Conservation (phyloP, 129 eudicot species). For the Helianthus tuberosus region DNA sequence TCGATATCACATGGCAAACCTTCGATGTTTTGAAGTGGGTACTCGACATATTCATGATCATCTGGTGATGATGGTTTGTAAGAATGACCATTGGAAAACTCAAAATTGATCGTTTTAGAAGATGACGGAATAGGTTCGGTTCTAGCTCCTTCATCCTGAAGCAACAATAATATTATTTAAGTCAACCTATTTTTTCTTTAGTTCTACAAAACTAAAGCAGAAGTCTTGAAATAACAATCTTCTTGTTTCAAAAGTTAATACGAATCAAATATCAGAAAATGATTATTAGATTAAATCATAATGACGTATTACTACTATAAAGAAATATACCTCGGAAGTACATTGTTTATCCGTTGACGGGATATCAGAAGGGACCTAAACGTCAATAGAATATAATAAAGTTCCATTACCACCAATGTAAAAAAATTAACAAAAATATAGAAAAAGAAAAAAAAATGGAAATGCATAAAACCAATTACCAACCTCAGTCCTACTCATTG, state of each 20-base stretch:
- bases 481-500: conserved; percentile 84
- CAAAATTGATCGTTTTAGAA: conserved; percentile 84
- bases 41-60: conserved; percentile 91
- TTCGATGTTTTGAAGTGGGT: conserved; percentile 65
- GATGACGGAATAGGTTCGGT: conserved; percentile 57
- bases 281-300: not conserved
- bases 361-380: conserved; percentile 83
- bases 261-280: not conserved
- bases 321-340: conserved; percentile 56
- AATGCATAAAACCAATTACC: conserved; percentile 25
- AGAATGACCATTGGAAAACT: conserved; percentile 61
- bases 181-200: not conserved
- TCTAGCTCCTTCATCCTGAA: conserved; percentile 71
- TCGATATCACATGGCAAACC: conserved; percentile 78
- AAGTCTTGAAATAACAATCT: not conserved
- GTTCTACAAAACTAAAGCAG: not conserved
- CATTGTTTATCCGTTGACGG: conserved; percentile 55
- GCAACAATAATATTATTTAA: conserved; percentile 11
- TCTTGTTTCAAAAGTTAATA: conserved; percentile 9
- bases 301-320: not conserved
- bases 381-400: not conserved
- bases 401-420: not conserved
- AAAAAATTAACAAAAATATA: not conserved
- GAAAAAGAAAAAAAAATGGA: not conserved
- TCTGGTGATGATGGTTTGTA: conserved; percentile 52